A percentile compares a stretch with the other conserved stretches of the same genome.
Conservation (phyloP, 176 grass and related monocot species). For the Carex myosuroides region DNA sequence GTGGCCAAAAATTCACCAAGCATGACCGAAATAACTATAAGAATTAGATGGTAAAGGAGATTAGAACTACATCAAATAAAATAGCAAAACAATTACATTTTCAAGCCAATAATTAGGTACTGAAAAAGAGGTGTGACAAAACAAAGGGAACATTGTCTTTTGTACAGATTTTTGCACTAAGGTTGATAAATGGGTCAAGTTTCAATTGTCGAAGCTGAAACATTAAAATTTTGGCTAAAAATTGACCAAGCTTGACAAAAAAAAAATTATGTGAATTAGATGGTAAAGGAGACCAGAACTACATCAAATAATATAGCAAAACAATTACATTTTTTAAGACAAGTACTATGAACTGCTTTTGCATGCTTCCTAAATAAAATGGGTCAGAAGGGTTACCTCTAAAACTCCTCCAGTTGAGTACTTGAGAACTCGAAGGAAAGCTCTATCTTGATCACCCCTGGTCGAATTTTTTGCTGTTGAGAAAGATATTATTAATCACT, state of each 20-base stretch:
- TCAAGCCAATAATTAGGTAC: too few species aligned
- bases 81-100: background rate
- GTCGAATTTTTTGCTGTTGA: slow-evolving; percentile 75
- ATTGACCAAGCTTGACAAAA: background rate
- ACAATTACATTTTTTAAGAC: background rate
- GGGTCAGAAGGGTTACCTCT: slow-evolving; percentile 59
- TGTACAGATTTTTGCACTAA: slow-evolving; percentile 4
- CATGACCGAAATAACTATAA: background rate
- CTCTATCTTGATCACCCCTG: slow-evolving; percentile 61
- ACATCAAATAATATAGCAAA: background rate
- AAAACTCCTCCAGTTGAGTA: slow-evolving; percentile 96
- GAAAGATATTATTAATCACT: slow-evolving; percentile 21
- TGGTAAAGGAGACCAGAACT: background rate
- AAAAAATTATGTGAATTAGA: background rate
- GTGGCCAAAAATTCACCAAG: background rate
- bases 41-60: background rate
- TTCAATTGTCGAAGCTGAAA: background rate
- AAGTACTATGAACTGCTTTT: background rate
- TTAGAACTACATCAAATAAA: background rate
- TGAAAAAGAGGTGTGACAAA: background rate
- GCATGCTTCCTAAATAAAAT: background rate
- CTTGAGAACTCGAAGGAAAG: slow-evolving; percentile 90
- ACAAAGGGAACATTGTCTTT: background rate
- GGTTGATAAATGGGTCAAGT: background rate
- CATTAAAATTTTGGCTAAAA: background rate